Evolutionary conservation across 78 protist species (phyloP), one percentile per base, ranked within the genome.

Genomic region (Cyanophora paradoxa): DNA sequence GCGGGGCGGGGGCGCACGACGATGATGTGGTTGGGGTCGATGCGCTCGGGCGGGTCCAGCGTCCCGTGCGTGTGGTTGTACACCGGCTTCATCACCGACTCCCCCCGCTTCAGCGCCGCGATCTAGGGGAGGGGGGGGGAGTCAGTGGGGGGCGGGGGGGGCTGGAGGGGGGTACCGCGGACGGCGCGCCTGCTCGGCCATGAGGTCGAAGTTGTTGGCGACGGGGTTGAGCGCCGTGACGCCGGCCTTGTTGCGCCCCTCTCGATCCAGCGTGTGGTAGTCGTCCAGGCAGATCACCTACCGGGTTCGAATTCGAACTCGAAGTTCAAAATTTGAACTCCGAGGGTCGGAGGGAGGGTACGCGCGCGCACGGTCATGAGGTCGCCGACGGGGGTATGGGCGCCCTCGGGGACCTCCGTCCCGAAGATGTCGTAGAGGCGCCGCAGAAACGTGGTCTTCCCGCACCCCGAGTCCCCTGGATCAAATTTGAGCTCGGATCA

Each of bases 391-490:
- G n/a, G n/a, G 68, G 34, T 61, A 20, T 34, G 68, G 22, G 48
- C n/a, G n/a, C n/a, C n/a, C n/a, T n/a, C n/a, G n/a, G n/a, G n/a
- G n/a, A n/a, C n/a, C n/a, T n/a, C n/a, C n/a, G n/a, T n/a, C n/a
- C 82, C 82, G 59, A 77, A 77, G 82, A 63, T 48, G 30, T 31
- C 65, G 20, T 61, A 67, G 56, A 77, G 34, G n/a, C 82, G 82
- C 17, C 82, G 74, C 71, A 77, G 44, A 75, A 77, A 77, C 42
- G 82, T 77, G 28, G 76, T 56, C 74, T 77, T 77, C 42, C 79
- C 79, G 82, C 82, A 77, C 48, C 82, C 82, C 0, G 82, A 77
- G 68, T 77, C 82, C n/a, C n/a, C n/a, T n/a, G n/a, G n/a, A n/a
- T n/a, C n/a, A n/a, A n/a, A n/a, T n/a, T n/a, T n/a, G n/a, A n/a